Evolutionary conservation across 495 filamentous ascomycete species (phyloP).

Genomic region (Hyaloscypha variabilis): DNA sequence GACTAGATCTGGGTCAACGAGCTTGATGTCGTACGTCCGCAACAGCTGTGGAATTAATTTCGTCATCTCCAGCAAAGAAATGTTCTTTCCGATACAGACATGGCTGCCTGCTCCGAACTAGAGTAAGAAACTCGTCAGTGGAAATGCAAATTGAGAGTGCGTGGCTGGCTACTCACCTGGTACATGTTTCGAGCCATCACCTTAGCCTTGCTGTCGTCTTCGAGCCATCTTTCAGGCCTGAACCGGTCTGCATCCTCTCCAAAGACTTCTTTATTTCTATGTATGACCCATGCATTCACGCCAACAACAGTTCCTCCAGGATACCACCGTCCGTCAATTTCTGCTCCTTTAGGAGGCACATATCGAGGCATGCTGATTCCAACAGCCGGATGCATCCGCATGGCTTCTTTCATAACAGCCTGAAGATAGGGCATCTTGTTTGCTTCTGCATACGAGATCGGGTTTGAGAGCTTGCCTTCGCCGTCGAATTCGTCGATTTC

Average conservation of each 20-base stretch:
- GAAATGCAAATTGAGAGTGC: conserved; percentile 1
- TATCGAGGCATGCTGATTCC: conserved; percentile 42
- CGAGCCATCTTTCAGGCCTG: conserved; percentile 60
- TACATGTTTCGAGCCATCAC: conserved; percentile 54
- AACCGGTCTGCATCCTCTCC: conserved; percentile 52
- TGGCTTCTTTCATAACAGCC: conserved; percentile 52
- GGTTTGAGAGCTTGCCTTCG: conserved; percentile 9
- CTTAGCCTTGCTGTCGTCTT: conserved; percentile 45
- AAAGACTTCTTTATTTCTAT: conserved; percentile 42
- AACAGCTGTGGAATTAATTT: conserved; percentile 54
- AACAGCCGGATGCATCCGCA: conserved; percentile 46
- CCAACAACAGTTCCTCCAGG: conserved; percentile 55
- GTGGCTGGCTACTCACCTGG: conserved; percentile 38
- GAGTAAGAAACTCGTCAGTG: background rate
- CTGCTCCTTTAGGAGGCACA: conserved; percentile 53
- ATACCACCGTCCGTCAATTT: conserved; percentile 48
- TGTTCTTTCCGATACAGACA: conserved; percentile 57
- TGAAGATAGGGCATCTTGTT: conserved; percentile 51
- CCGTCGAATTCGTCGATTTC: background rate
- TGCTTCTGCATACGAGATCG: conserved; percentile 37
- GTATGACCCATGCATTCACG: conserved; percentile 34
- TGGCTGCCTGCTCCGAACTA: conserved; percentile 57
- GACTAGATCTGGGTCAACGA: conserved; percentile 45
- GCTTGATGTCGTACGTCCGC: conserved; percentile 52
- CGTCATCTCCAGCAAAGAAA: conserved; percentile 59